Evolutionary conservation across 768 basidiomycete genomes (phyloP).

Genomic region (Suillus spraguei): DNA sequence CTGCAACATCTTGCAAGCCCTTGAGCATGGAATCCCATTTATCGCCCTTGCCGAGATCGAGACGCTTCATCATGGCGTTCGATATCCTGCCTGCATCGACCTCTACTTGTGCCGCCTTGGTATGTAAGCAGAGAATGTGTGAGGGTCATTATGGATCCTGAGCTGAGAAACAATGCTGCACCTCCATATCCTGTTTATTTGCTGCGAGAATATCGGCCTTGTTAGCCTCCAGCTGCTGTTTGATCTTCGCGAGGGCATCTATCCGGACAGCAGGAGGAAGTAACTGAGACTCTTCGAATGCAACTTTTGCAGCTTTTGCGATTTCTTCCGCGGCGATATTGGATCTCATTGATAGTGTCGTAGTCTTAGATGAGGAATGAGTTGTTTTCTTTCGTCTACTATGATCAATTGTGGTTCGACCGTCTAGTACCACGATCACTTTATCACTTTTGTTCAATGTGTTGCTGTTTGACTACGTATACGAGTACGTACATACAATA

Average conservation of each 20-base stretch:
- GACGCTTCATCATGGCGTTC: constrained; percentile 76
- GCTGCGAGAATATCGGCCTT: constrained; percentile 76
- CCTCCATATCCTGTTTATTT: constrained; percentile 81
- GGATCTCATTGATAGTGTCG: constrained; percentile 6
- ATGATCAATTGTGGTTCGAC: too few relatives aligned
- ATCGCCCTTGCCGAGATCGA: constrained; percentile 76
- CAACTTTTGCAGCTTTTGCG: constrained; percentile 76
- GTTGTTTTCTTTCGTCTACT: too few relatives aligned
- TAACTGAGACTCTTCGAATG: constrained; percentile 89
- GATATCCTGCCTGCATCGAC: constrained; percentile 88
- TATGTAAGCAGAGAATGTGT: constrained; percentile 8
- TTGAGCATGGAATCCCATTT: constrained; percentile 97
- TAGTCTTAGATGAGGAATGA: neutral
- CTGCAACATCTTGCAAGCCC: constrained; percentile 85
- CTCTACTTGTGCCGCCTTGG: constrained; percentile 73
- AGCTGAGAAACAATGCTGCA: constrained; percentile 32
- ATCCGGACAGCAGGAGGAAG: constrained; percentile 68
- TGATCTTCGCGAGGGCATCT: constrained; percentile 71
- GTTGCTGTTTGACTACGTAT: neutral
- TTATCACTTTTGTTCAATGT: neutral
- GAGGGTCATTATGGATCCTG: neutral
- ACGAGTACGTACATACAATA: too few relatives aligned
- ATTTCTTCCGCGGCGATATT: constrained; percentile 50
- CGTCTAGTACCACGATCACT: neutral
- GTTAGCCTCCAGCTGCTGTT: constrained; percentile 59